A percentile compares a stretch with the other conserved stretches of the same genome.
phyloP scores from a whole-genome alignment of 441 rosid species.

The Gossypium laxum region DNA sequence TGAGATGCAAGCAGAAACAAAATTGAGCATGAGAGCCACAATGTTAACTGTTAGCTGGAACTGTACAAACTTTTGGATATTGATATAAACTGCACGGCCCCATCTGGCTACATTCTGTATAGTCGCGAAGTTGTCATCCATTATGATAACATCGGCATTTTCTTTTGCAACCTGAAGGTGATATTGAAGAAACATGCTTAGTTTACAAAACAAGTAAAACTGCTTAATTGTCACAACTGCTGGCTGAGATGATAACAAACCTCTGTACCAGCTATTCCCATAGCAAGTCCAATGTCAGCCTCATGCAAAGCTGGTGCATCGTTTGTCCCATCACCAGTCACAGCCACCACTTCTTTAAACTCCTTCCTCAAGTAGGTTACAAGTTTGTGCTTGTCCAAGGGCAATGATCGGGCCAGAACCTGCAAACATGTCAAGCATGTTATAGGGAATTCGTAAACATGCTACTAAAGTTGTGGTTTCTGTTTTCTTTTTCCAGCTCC shows the following conservation, averaged over 20 bases:
- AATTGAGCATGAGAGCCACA: constrained; percentile 37
- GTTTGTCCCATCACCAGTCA: constrained; percentile 48
- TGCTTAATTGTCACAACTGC: background rate
- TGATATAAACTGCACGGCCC: constrained; percentile 45
- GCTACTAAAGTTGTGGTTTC: background rate
- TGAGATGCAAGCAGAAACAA: constrained; percentile 42
- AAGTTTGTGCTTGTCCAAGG: constrained; percentile 42
- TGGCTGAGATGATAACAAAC: constrained; percentile 22
- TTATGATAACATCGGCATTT: constrained; percentile 43
- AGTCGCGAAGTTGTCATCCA: constrained; percentile 56
- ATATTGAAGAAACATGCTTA: constrained; percentile 1
- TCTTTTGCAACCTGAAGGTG: constrained; percentile 44
- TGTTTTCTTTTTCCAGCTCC: background rate
- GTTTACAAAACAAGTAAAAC: background rate
- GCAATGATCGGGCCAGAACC: constrained; percentile 48
- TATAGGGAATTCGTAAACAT: background rate
- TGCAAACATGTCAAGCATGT: constrained; percentile 12
- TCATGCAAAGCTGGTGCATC: constrained; percentile 69
- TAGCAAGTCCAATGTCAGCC: constrained; percentile 47
- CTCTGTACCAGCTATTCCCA: constrained; percentile 51
- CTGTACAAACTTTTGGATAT: constrained; percentile 47
- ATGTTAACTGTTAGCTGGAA: constrained; percentile 42
- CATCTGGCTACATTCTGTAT: constrained; percentile 39
- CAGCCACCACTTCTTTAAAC: constrained; percentile 38
- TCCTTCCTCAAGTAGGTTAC: constrained; percentile 29